Percentiles rank a stretch among this genome's conserved stretches.
These are phyloP conservation scores for Aspergillus oerlinghausenensis DNA, from an alignment of 2,329 filamentous ascomycete genomes.

Conservation along the genomic window DNA sequence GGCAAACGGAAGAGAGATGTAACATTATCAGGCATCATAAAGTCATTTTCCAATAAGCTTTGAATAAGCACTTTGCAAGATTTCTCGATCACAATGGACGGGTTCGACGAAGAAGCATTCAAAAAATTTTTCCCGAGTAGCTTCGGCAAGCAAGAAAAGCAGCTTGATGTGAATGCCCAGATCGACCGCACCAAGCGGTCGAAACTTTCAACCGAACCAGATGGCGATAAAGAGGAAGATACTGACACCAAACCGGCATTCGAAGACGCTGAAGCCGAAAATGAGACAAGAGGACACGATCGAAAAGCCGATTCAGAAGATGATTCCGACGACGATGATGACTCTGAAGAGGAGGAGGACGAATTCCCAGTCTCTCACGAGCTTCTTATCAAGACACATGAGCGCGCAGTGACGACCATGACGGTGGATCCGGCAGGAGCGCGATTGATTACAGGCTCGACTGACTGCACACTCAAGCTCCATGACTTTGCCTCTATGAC, in stretches of 20 bases:
- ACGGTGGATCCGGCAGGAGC: slow-evolving; percentile 81
- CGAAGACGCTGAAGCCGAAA: slow-evolving; percentile 10
- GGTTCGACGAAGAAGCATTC: slow-evolving; percentile 43
- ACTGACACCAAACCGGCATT: slow-evolving; percentile 18
- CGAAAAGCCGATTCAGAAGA: slow-evolving; percentile 24
- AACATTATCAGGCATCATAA: slow-evolving; percentile 3
- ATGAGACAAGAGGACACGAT: slow-evolving; percentile 26
- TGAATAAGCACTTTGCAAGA: background rate
- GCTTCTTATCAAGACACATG: slow-evolving; percentile 86
- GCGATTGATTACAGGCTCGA: slow-evolving; percentile 82
- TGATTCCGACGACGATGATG: slow-evolving; percentile 43
- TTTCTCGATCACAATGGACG: slow-evolving; percentile 30
- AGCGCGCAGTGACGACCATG: slow-evolving; percentile 76
- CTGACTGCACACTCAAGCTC: slow-evolving; percentile 85
- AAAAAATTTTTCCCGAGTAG: slow-evolving; percentile 67
- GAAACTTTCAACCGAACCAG: slow-evolving; percentile 35
- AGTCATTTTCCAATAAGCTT: slow-evolving; percentile 2
- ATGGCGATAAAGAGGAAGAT: slow-evolving; percentile 19
- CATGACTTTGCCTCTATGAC: slow-evolving; percentile 97
- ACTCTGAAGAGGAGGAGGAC: slow-evolving; percentile 67
- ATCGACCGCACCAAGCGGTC: slow-evolving; percentile 71
- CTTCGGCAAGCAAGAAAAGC: slow-evolving; percentile 77
- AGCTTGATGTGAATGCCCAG: slow-evolving; percentile 71
- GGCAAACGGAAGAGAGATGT: slow-evolving; percentile 4
- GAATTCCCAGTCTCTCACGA: slow-evolving; percentile 92